Percentiles rank a stretch among this genome's conserved stretches.
phyloP scores from a whole-genome alignment of 164 flowering plant species.

The Berberis thunbergii region DNA sequence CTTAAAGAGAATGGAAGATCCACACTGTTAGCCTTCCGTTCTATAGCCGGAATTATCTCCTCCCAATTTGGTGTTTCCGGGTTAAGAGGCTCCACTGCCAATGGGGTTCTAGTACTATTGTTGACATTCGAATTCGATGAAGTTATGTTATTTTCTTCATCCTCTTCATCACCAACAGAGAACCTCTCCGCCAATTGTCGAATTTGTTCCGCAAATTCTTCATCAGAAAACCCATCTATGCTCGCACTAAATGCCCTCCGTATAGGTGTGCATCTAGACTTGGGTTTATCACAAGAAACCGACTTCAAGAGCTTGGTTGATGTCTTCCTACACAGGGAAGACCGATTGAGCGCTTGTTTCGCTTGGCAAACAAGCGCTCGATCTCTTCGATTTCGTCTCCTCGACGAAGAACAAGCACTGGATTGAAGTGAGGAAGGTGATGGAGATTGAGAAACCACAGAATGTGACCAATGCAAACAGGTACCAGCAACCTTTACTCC shows the following conservation, averaged over 20 bases:
- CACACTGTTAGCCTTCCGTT: constrained; percentile 62
- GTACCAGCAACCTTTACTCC: constrained; percentile 39
- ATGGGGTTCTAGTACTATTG: no score
- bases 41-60: constrained; percentile 35
- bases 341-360: no score
- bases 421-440: constrained; percentile 18
- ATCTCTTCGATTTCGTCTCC: constrained; percentile 11
- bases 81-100: constrained; percentile 18
- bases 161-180: constrained; percentile 19
- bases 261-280: constrained; percentile 14
- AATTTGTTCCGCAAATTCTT: constrained; percentile 49
- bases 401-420: constrained; percentile 7
- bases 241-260: constrained; percentile 40
- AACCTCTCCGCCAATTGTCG: constrained; percentile 50
- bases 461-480: constrained; percentile 49
- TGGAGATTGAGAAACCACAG: constrained; percentile 23
- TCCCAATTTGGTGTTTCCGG: constrained; percentile 38
- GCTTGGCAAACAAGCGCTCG: no score
- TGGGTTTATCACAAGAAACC: constrained; percentile 33
- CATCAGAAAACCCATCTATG: constrained; percentile 53
- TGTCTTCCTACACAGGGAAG: no score
- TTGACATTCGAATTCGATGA: background rate
- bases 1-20: constrained; percentile 72
- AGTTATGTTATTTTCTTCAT: no score
- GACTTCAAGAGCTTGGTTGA: constrained; percentile 22